Conservation (phyloP, 345 rosid species). For the Corymbia maculata region DNA sequence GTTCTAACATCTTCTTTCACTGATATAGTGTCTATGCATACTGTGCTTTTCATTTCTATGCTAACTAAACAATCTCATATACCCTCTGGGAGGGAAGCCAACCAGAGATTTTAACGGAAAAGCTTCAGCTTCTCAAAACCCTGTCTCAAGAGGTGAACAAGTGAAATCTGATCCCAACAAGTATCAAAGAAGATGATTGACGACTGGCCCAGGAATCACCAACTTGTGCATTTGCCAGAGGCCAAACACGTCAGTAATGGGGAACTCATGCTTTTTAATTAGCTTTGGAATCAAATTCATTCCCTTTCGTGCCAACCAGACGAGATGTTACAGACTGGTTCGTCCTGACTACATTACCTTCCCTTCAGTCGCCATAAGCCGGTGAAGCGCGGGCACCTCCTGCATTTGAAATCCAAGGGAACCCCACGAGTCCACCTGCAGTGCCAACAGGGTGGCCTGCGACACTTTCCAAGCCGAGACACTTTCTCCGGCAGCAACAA, state of each 20-base stretch:
- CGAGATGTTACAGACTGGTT: background rate
- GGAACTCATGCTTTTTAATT: background rate
- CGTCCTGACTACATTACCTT: slow-evolving; percentile 28
- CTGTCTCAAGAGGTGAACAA: background rate
- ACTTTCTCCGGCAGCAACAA: slow-evolving; percentile 38
- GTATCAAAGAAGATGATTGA: background rate
- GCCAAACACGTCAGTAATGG: background rate
- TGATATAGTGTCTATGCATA: background rate
- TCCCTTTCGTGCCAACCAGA: background rate
- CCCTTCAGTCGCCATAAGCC: slow-evolving; percentile 55
- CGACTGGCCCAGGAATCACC: background rate
- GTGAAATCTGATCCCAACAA: background rate
- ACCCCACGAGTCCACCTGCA: slow-evolving; percentile 65
- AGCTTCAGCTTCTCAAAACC: background rate
- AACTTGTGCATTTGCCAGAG: background rate
- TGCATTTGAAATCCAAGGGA: slow-evolving; percentile 64
- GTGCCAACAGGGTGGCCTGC: slow-evolving; percentile 21
- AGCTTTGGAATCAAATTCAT: background rate
- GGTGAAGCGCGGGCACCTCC: slow-evolving; percentile 54
- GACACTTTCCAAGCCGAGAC: slow-evolving; percentile 63
- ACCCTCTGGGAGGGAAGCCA: background rate
- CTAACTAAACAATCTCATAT: background rate
- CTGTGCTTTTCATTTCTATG: background rate
- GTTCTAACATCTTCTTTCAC: background rate
- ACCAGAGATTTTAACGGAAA: background rate